Evolutionary conservation across 2,329 filamentous ascomycete genomes (phyloP), one percentile per base, ranked within the genome.

Genomic region (Alternaria sp.): DNA sequence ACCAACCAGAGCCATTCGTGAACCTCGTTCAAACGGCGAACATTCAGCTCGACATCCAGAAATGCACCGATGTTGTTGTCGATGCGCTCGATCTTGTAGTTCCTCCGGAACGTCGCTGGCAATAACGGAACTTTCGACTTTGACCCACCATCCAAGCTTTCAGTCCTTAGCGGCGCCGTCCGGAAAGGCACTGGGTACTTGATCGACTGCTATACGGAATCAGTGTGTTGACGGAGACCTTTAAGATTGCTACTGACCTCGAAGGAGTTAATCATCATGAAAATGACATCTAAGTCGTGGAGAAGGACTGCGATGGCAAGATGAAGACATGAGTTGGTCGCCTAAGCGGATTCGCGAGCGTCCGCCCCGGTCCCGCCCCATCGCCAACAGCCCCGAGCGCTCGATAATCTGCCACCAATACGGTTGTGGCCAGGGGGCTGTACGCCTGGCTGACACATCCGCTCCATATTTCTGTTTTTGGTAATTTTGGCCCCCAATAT

Each of bases 1-100:
- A 59, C 61, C 4, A 70, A 57, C 69, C 69, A 71, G 3, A 71
- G 57, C 62, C 63, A 70, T 27, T 56, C 48, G 36, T 70, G 67
- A 9, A 71, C 52, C 9, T 48, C 30, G 36, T 70, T 70, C 46
- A 71, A 40, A 41, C 69, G 60, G 3, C 53, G 20, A 11, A 71
- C 57, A 43, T 69, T 59, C 16, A 71, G 43, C 22, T 71, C 69
- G 30, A 28, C 25, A 8, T 68, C 38, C 12, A 71, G 60, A 38
- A 70, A 71, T 12, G 53, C 49, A 20, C 34, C 57, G 34, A 68
- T 45, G 43, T 71, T 61, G 38, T 50, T 43, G 30, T 36, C 28
- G n/a, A 71, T 64, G 14, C 63, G 51, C 30, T 63, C 62, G 9
- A 71, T 59, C 41, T 27, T 62, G 34, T 67, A 58, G 7, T 57